Base-by-base conservation (phyloP, 768 basidiomycete genomes). In the Phylloporus arenicola region DNA sequence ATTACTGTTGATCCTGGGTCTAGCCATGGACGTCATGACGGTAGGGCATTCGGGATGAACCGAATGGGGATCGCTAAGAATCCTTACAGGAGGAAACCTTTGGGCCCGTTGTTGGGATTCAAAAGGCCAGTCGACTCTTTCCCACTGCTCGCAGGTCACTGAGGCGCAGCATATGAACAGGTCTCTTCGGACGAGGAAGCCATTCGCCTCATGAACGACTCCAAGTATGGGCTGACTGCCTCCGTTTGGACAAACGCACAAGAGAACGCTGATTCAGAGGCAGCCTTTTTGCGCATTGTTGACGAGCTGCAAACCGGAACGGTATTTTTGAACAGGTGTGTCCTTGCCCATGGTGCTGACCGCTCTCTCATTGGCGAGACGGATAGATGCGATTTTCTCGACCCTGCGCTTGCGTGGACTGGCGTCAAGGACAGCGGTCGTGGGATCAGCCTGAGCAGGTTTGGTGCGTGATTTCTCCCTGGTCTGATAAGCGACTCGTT, bases 381-480 rank as follows among this genome's bases (percentile, higher is more conserved):
- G 17, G 22, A 41, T 54, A 87, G 87, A 38, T 90, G 88, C 58
- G 95, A 99, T 68, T 85, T 75, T 61, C 76, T 96, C 20, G 96
- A 99, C 62, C 95, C 96, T 2, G 92, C 93, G 5, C 72, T 98
- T 2, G 79, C 89, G 0, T 99, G 96, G 96, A 89, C 86, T 3
- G 96, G 95, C 2, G 86, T 91, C 42, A 98, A 97, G 74, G 73
- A 96, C 60, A 92, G 88, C 48, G 96, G 96, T 22, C 75, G 93
- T 25, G 96, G 95, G 1, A 74, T 97, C 52, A 93, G 90, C 60
- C 70, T 98, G 58, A 92, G 89, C 64, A 84, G 86, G 62, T 92
- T 89, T 56, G 94, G 93, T 91, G 50, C 49, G 81, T 57, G 10
- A 13, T 44, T n/a, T 4, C n/a, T 22, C 14, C 24, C 16, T 43